Conservation (phyloP, 306 rosid species). For the Prunus davidiana region DNA sequence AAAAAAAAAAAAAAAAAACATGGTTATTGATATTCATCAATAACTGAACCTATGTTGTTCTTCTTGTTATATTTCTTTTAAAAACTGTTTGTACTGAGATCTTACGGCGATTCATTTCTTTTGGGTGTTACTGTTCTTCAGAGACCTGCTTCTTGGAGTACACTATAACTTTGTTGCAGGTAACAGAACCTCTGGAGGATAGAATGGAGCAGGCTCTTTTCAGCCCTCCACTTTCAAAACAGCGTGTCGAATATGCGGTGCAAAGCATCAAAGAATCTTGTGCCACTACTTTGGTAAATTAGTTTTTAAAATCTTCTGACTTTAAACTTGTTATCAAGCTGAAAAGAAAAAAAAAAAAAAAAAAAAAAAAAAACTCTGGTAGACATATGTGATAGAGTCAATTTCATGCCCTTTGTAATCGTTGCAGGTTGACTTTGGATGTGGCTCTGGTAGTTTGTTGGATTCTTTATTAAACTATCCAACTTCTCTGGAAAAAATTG, state of each 20-base stretch:
- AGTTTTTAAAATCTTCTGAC: slow-evolving; percentile 13
- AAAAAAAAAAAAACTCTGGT: no score
- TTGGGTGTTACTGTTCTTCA: slow-evolving; percentile 26
- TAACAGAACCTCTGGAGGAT: slow-evolving; percentile 88
- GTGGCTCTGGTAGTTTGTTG: slow-evolving; percentile 98
- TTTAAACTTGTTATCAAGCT: not conserved
- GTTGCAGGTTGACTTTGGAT: slow-evolving; percentile 91
- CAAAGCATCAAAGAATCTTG: slow-evolving; percentile 61
- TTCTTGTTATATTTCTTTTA: not conserved
- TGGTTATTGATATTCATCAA: not conserved
- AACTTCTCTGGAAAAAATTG: slow-evolving; percentile 72
- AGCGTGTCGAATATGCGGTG: slow-evolving; percentile 92
- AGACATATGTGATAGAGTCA: not conserved
- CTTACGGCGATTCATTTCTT: not conserved
- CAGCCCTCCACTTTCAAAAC: slow-evolving; percentile 96
- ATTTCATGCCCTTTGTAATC: slow-evolving; percentile 29
- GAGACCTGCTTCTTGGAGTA: slow-evolving; percentile 65
- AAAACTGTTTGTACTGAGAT: not conserved
- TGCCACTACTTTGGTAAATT: slow-evolving; percentile 70
- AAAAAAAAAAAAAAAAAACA: not conserved
- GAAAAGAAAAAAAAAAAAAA: not conserved
- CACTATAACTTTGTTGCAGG: slow-evolving; percentile 46
- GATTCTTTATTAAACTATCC: slow-evolving; percentile 75
- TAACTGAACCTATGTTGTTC: not conserved
- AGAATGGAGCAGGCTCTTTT: slow-evolving; percentile 97